A percentile compares a stretch with the other conserved stretches of the same genome.
Evolutionary conservation across 768 basidiomycete species (phyloP).

Genomic region (Chlorophyllum brunneum): DNA sequence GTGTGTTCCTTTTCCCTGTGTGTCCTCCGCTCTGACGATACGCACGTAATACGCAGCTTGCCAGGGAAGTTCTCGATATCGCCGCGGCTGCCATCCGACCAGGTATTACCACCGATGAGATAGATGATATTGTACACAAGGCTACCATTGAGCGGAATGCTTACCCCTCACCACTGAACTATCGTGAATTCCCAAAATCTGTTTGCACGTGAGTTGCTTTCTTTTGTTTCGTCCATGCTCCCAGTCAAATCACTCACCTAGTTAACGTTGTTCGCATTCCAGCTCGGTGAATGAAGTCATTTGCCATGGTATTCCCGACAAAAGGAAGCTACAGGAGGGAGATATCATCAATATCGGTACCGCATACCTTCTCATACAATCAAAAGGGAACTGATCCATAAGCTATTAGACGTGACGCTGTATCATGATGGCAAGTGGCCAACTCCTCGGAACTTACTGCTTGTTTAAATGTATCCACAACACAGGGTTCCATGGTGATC

Average conservation of each 20-base stretch:
- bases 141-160: constrained; percentile 86
- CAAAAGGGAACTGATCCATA: not conserved
- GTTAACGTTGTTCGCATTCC: not conserved
- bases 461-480: not conserved
- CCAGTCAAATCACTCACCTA: not conserved
- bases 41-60: constrained; percentile 47
- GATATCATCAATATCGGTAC: constrained; percentile 94
- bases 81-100: constrained; percentile 82
- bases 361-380: not conserved
- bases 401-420: constrained; percentile 62
- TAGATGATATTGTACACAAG: constrained; percentile 91
- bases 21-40: not conserved
- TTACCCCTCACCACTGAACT: constrained; percentile 93
- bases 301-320: constrained; percentile 95
- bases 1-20: constrained; percentile 46
- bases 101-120: constrained; percentile 94
- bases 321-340: constrained; percentile 78
- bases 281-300: constrained; percentile 94
- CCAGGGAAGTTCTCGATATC: constrained; percentile 89
- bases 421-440: constrained; percentile 64
- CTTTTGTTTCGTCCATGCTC: not conserved
- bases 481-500: constrained; percentile 85
- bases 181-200: constrained; percentile 90
- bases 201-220: constrained; percentile 81
- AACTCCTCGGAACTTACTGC: not conserved